Evolutionary conservation across 176 grass and related monocot genomes (phyloP).

Genomic region (Ensete ventricosum): DNA sequence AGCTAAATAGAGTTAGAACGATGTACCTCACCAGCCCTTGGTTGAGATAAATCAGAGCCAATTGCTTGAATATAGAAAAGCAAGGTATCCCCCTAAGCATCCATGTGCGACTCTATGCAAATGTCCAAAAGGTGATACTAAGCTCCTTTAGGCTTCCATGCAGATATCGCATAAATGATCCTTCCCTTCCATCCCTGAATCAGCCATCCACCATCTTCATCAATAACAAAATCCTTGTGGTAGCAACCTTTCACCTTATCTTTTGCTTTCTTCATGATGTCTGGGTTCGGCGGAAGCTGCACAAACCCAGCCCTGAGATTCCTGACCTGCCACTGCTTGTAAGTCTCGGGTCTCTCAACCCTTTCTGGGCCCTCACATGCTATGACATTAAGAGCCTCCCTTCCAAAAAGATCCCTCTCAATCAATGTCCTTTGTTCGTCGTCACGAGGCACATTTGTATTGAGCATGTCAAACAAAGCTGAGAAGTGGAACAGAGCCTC

Average conservation of each 20-base stretch:
- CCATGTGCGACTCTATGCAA: not conserved
- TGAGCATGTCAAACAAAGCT: constrained; percentile 84
- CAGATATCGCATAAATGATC: constrained; percentile 82
- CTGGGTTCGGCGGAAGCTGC: constrained; percentile 47
- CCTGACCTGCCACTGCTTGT: constrained; percentile 98
- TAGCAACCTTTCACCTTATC: constrained; percentile 79
- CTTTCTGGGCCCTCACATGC: constrained; percentile 89
- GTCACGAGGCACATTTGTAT: constrained; percentile 68
- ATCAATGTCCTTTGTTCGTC: constrained; percentile 71
- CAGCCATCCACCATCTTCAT: constrained; percentile 84
- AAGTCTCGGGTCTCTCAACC: constrained; percentile 90
- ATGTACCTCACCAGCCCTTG: not conserved
- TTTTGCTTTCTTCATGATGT: constrained; percentile 82
- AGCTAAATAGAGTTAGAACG: not conserved
- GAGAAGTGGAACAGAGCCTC: constrained; percentile 95
- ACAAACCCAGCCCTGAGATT: constrained; percentile 87
- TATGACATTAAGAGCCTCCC: constrained; percentile 90
- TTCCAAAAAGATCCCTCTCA: constrained; percentile 77
- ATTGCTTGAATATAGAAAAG: not conserved
- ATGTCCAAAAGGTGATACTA: not conserved
- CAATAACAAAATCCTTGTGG: constrained; percentile 96
- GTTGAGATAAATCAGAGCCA: not conserved
- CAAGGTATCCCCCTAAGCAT: not conserved
- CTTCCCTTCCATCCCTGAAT: constrained; percentile 99
- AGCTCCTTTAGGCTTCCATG: constrained; percentile 59